Percentiles rank a stretch among this genome's conserved stretches.
phyloP scores from a whole-genome alignment of 768 basidiomycete species.

The Leccinum ochraceum region DNA sequence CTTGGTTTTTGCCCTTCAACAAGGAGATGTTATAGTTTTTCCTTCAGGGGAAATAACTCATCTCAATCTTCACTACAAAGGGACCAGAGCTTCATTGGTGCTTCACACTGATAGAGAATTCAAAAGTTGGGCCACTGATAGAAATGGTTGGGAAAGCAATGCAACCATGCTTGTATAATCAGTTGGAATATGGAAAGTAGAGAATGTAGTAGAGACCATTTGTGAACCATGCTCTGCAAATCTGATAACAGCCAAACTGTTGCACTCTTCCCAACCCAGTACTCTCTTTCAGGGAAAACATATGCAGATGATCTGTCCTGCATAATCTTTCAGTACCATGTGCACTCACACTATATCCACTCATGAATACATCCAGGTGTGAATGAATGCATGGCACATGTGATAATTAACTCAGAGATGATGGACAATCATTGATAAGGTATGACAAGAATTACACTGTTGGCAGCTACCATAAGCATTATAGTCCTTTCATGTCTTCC shows the following conservation, averaged over 20 bases:
- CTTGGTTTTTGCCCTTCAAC: no score
- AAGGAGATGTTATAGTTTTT: no score
- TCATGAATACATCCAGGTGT: background rate
- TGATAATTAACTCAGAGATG: background rate
- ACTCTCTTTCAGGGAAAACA: constrained; percentile 23
- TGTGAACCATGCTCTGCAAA: no score
- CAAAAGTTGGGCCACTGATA: no score
- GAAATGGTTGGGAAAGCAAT: no score
- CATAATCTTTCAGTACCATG: background rate
- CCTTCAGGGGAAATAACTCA: no score
- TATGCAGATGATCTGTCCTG: constrained; percentile 15
- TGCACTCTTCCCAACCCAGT: constrained; percentile 3
- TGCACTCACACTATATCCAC: background rate
- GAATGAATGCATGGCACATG: background rate
- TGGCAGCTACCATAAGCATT: background rate
- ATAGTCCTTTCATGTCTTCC: background rate
- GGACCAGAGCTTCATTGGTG: no score
- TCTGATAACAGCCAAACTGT: constrained; percentile 35
- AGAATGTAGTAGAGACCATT: no score
- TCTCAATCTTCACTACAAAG: no score
- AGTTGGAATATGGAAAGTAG: no score
- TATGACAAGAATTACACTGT: background rate
- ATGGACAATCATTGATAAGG: background rate
- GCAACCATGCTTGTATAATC: no score
- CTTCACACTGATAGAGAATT: no score